Evolutionary conservation across 2,329 filamentous ascomycete genomes (phyloP).

Genomic region (Aureobasidium sp.): DNA sequence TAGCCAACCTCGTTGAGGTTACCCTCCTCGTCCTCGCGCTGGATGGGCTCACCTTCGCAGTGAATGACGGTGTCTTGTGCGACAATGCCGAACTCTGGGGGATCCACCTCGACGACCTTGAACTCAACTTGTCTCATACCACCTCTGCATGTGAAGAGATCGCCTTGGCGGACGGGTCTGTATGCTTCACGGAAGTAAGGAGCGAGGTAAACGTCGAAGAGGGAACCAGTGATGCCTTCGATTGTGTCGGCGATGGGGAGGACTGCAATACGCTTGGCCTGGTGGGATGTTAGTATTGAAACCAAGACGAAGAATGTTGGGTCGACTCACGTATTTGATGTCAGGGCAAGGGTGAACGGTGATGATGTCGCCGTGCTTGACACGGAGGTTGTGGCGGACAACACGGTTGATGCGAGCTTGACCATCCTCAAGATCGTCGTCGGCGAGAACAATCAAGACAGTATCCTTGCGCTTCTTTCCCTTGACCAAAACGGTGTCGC

Average conservation of each 20-base stretch:
- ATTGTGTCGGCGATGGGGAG: constrained; percentile 97
- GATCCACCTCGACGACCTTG: constrained; percentile 98
- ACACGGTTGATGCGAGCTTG: constrained; percentile 97
- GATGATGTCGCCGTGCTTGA: constrained; percentile 97
- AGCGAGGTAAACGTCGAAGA: constrained; percentile 98
- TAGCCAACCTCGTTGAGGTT: constrained; percentile 99
- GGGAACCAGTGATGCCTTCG: constrained; percentile 91
- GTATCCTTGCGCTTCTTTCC: constrained; percentile 99
- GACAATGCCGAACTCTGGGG: constrained; percentile 96
- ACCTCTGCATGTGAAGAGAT: constrained; percentile 93
- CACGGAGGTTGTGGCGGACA: constrained; percentile 93
- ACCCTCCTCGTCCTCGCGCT: constrained; percentile 97
- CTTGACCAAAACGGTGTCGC: constrained; percentile 95
- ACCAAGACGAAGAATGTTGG: not conserved
- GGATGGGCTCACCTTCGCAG: constrained; percentile 93
- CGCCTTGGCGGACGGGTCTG: constrained; percentile 91
- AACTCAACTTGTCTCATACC: constrained; percentile 99
- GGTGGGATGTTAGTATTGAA: not conserved
- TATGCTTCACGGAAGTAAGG: constrained; percentile 99
- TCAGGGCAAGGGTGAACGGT: constrained; percentile 96
- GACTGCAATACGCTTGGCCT: constrained; percentile 98
- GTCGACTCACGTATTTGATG: constrained; percentile 90
- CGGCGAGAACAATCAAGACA: constrained; percentile 91
- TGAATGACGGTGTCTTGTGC: constrained; percentile 98
- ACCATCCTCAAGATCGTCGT: constrained; percentile 96